Percentiles rank a stretch among this genome's conserved stretches.
Evolutionary conservation across 768 basidiomycete species (phyloP).

Genomic region (Suillus alpinus): DNA sequence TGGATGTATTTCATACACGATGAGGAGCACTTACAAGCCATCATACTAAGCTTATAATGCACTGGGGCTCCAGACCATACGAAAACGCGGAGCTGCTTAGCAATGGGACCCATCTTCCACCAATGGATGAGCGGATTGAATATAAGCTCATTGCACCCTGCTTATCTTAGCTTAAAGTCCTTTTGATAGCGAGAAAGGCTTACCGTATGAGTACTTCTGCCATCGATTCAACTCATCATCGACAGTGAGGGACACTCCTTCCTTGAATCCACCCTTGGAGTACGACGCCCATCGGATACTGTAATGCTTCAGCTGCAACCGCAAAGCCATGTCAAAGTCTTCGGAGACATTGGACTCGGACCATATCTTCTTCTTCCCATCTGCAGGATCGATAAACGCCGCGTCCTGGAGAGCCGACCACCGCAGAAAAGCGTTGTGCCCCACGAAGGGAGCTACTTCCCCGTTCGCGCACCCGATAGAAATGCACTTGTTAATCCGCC

Average conservation of each 20-base stretch:
- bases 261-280: conserved; percentile 81
- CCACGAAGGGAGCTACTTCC: conserved; percentile 44
- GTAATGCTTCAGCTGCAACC: conserved; percentile 25
- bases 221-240: conserved; percentile 86
- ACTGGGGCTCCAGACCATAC: conserved; percentile 68
- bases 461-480: conserved; percentile 37
- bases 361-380: conserved; percentile 51
- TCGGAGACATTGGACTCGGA: conserved; percentile 58
- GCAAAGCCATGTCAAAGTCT: conserved; percentile 60
- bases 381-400: conserved; percentile 48
- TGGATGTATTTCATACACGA: neutral
- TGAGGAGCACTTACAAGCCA: conserved; percentile 51
- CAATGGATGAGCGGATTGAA: conserved; percentile 79
- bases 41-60: conserved; percentile 77
- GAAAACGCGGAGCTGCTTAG: conserved; percentile 67
- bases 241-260: conserved; percentile 80
- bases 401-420: conserved; percentile 61
- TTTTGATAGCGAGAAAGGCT: conserved; percentile 36
- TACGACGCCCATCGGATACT: conserved; percentile 69
- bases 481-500: conserved; percentile 46
- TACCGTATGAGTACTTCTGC: conserved; percentile 80
- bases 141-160: conserved; percentile 72
- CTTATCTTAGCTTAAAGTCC: neutral
- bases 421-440: conserved; percentile 52
- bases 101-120: conserved; percentile 76